Evolutionary conservation across 306 rosid species (phyloP), one percentile per base, ranked within the genome.

Genomic region (Vicia sativa): DNA sequence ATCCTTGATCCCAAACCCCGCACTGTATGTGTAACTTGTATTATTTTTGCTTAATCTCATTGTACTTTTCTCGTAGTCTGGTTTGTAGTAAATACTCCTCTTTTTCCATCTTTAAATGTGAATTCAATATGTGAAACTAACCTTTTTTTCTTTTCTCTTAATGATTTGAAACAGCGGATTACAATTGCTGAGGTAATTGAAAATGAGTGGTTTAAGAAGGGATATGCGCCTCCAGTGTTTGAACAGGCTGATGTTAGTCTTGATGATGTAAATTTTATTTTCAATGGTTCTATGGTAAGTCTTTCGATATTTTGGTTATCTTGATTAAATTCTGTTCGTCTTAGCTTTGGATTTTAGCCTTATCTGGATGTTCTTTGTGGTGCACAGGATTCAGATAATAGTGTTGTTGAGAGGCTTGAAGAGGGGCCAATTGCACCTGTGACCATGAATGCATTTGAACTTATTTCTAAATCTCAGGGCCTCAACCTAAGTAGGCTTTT

Each of bases 131-230:
- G 62, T 65, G 61, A 74, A 70, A 5, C 25, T 14, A 53, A 65
- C 67, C 63, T 70, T 29, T 78, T 11, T 70, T 31, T 65, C 9
- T 62, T 64, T 65, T 65, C 15, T 67, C 56, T 62, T 57, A 61
- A 50, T 79, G 39, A 23, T 72, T 49, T 74, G 81, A 57, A 84
- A 80, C 90, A 93, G 98, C 60, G 98, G 62, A 93, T 93, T 74
- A 87, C 93, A 23, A 71, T 86, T 69, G 77, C 91, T 19, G 98
- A 88, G 63, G 82, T 93, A 23, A 84, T 90, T 78, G 90, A 88
- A 80, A 93, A 90, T 76, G 97, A 90, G 52, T 93, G 98, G 98
- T 93, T 93, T 78, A 93, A 83, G 87, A 93, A 93, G 79, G 98
- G 97, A 64, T 90, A 93, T 78, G 85, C 72, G 65, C 83, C 96